Conservation (phyloP, 2,329 filamentous ascomycete genomes). For the Leptographium procerum region DNA sequence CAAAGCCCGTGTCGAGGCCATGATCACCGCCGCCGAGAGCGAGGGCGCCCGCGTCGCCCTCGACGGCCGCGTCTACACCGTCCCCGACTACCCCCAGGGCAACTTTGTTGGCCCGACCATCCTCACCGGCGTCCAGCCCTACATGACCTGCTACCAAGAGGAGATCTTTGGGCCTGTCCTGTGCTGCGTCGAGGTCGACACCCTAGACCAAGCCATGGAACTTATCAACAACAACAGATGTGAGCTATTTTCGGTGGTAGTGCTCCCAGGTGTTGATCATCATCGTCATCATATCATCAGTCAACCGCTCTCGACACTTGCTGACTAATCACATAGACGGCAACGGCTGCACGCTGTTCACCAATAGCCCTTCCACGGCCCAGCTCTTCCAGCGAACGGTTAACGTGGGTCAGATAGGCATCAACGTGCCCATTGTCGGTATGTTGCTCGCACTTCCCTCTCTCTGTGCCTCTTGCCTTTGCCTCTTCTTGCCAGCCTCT, state of each 20-base stretch:
- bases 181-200: constrained; percentile 66
- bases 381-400: constrained; percentile 68
- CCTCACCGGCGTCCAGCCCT: constrained; percentile 65
- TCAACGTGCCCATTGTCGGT: constrained; percentile 61
- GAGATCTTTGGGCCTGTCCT: constrained; percentile 81
- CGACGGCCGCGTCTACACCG: constrained; percentile 64
- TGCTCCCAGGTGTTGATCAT: too few relatives aligned
- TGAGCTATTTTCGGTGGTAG: too few relatives aligned
- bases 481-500: too few relatives aligned
- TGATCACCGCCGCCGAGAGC: constrained; percentile 64
- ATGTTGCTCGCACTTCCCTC: not conserved
- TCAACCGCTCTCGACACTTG: too few relatives aligned
- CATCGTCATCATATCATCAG: too few relatives aligned
- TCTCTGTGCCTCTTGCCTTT: not conserved
- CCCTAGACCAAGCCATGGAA: constrained; percentile 66
- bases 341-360: constrained; percentile 79
- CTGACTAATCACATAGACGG: constrained; percentile 36
- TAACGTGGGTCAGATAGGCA: constrained; percentile 73
- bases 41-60: constrained; percentile 69
- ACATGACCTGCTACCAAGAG: constrained; percentile 75
- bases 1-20: constrained; percentile 62
- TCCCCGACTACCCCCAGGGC: constrained; percentile 68
- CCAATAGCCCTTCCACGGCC: constrained; percentile 64
- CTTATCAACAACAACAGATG: constrained; percentile 74
- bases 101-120: constrained; percentile 79